Base-by-base conservation (phyloP, 2,329 filamentous ascomycete genomes). In the Coleophoma cylindrospora region DNA sequence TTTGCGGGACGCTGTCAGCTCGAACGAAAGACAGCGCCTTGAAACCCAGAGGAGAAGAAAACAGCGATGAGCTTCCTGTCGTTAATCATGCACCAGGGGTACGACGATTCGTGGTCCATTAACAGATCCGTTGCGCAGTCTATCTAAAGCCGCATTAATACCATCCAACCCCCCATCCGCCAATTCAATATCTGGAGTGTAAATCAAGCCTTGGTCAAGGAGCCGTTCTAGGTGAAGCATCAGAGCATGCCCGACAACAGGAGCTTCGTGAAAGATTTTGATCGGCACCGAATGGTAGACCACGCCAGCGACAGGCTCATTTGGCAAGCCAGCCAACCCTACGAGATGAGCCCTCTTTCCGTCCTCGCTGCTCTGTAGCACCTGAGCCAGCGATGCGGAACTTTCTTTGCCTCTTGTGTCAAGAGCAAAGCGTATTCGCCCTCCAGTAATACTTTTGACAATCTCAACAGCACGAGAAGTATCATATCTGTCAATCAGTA, bases 241-340 rank as follows among this genome's bases (percentile, higher is more conserved):
- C 48, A 89, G 63, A 0, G 73, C 73, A 54, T 83, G 77, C 0
- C 87, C 87, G 0, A 90, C 71, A 2, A 73, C 72, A 0, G 81
- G 77, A 0, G 83, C 74, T 51, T 86, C 81, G 61, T 91, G 87
- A 60, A 89, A 91, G 4, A 89, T 61, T 65, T 91, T 91, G 54
- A 91, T 87, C 0, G 87, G 87, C 0, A 91, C 83, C 0, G 59
- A 57, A 48, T 64, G 61, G 44, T 61, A 62, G 8, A 54, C 52
- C 11, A 64, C 51, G 12, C 57, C 59, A 14, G 52, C 21, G 10
- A 44, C 54, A 10, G 49, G 43, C 33, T 55, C 50, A 60, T 87
- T 88, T 0, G 87, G 87, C 3, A 89, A 56, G 0, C 86, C 86
- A 0, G 81, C 81, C 41, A 91, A 59, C 0, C 86, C 86, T 0